Conservation (phyloP, 805 yeast species). For the Cephaloascus albidus region DNA sequence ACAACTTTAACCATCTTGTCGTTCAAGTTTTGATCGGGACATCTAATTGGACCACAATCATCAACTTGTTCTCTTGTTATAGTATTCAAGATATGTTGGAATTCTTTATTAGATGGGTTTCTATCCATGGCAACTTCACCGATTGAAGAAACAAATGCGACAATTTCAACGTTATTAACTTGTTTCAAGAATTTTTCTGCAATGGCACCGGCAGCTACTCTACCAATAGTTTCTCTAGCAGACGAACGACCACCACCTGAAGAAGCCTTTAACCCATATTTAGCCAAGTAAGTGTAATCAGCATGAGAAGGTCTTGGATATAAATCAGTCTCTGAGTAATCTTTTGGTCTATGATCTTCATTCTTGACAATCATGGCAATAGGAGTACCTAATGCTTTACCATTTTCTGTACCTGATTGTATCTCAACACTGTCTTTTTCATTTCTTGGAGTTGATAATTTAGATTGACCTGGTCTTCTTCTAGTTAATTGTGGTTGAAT, state of each 20-base stretch:
- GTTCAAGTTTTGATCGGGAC: conserved; percentile 71
- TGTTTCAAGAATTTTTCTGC: conserved; percentile 84
- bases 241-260: conserved; percentile 97
- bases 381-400: conserved; percentile 89
- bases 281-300: conserved; percentile 83
- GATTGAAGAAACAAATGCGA: conserved; percentile 92
- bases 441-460: conserved; percentile 88
- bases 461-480: conserved; percentile 96
- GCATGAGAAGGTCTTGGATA: conserved; percentile 99
- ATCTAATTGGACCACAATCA: conserved; percentile 81
- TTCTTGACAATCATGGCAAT: conserved; percentile 88
- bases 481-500: conserved; percentile 93
- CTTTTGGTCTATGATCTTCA: conserved; percentile 96
- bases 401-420: conserved; percentile 91
- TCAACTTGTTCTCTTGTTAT: conserved; percentile 88
- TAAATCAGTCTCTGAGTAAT: conserved; percentile 88
- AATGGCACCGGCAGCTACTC: conserved; percentile 98
- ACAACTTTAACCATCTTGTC: conserved; percentile 80
- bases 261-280: conserved; percentile 88
- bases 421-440: conserved; percentile 90
- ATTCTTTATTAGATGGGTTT: conserved; percentile 53
- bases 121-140: conserved; percentile 76
- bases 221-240: conserved; percentile 96
- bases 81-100: conserved; percentile 58
- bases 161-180: conserved; percentile 81